These are phyloP conservation scores for Exophiala bonariae DNA, from an alignment of 2,329 filamentous ascomycete species.

Conservation along the genomic window DNA sequence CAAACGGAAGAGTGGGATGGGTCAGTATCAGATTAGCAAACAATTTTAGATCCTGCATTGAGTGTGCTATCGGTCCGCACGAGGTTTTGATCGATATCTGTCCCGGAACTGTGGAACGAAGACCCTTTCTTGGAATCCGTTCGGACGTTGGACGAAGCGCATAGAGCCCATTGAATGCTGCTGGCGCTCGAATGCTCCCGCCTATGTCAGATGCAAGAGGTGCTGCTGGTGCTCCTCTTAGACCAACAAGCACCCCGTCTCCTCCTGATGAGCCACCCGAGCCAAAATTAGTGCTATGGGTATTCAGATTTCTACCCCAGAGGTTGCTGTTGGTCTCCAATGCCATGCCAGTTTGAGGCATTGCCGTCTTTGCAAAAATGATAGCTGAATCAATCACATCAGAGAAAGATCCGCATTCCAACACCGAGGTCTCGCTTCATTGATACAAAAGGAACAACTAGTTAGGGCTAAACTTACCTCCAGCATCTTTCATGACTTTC, in stretches of 20 bases:
- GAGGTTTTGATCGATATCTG: slow-evolving; percentile 44
- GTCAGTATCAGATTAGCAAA: slow-evolving; percentile 43
- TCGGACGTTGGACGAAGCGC: slow-evolving; percentile 40
- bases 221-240: slow-evolving; percentile 40
- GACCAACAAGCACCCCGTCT: slow-evolving; percentile 58
- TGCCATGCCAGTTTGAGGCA: slow-evolving; percentile 32
- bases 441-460: too few relatives aligned
- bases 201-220: slow-evolving; percentile 44
- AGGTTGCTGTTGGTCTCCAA: slow-evolving; percentile 34
- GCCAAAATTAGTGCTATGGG: slow-evolving; percentile 52
- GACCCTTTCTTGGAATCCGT: slow-evolving; percentile 37
- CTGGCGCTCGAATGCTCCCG: slow-evolving; percentile 42
- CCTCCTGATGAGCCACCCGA: slow-evolving; percentile 57
- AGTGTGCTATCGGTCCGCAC: slow-evolving; percentile 57
- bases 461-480: neutral
- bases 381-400: slow-evolving; percentile 3
- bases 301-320: slow-evolving; percentile 49
- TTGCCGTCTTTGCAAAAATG: slow-evolving; percentile 31
- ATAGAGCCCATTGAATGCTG: slow-evolving; percentile 42
- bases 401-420: too few relatives aligned
- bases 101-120: slow-evolving; percentile 13
- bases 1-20: slow-evolving; percentile 52
- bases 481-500: slow-evolving; percentile 6
- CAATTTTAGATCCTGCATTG: slow-evolving; percentile 48
- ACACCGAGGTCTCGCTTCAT: too few relatives aligned